These are phyloP conservation scores for Acarospora socialis DNA, from an alignment of 2,329 filamentous ascomycete species.

Conservation along the genomic window DNA sequence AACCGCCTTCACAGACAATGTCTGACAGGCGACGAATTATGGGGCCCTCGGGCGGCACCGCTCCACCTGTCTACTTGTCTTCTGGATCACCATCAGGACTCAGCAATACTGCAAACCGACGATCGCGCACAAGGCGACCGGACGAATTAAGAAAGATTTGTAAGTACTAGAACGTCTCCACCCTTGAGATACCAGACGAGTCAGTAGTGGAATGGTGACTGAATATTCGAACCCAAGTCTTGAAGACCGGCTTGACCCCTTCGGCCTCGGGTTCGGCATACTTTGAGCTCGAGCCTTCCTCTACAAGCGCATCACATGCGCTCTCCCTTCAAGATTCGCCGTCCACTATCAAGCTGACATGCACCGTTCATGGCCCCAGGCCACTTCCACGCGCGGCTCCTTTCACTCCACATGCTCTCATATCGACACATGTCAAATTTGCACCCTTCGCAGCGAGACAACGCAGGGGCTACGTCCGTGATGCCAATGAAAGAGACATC, in stretches of 20 bases:
- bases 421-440: conserved; percentile 91
- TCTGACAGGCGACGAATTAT: conserved; percentile 82
- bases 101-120: conserved; percentile 28
- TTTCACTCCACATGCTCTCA: conserved; percentile 82
- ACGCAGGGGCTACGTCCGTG: conserved; percentile 72
- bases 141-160: conserved; percentile 75
- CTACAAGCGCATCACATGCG: conserved; percentile 28
- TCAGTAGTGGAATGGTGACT: too few species aligned
- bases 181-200: conserved; percentile 3
- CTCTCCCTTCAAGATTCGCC: conserved; percentile 37
- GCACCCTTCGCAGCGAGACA: conserved; percentile 81
- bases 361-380: conserved; percentile 83
- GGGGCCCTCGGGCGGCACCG: conserved; percentile 64
- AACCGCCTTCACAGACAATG: conserved; percentile 35
- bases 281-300: conserved; percentile 36
- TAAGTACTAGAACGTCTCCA: conserved; percentile 32
- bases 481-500: conserved; percentile 74
- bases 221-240: too few species aligned
- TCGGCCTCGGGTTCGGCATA: conserved; percentile 87
- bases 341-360: conserved; percentile 75
- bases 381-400: conserved; percentile 78
- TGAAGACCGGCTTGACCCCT: conserved; percentile 83
- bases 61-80: conserved; percentile 54
- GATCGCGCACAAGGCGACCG: conserved; percentile 45
- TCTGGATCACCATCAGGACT: conserved; percentile 34